A percentile compares a stretch with the other conserved stretches of the same genome.
These are phyloP conservation scores for Colletotrichum tabaci DNA, from an alignment of 2,329 filamentous ascomycete species.

Conservation along the genomic window DNA sequence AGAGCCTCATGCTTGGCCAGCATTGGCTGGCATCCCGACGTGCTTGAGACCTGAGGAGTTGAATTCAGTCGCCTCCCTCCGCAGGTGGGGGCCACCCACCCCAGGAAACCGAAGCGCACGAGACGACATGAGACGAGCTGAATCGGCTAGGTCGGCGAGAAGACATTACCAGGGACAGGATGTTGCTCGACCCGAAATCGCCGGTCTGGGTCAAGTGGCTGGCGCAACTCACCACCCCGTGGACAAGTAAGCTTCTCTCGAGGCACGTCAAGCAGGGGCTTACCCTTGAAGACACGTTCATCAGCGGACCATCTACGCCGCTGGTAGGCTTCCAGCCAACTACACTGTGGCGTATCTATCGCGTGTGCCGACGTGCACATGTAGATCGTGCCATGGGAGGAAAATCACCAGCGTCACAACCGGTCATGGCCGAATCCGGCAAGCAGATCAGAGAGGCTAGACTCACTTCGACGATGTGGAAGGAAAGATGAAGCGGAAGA, in stretches of 20 bases:
- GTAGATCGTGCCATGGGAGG: conserved; percentile 17
- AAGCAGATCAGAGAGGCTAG: not conserved
- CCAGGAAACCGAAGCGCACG: not conserved
- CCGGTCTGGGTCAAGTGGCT: conserved; percentile 5
- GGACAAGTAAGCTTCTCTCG: not conserved
- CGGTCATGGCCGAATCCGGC: not conserved
- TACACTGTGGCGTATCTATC: too few relatives aligned
- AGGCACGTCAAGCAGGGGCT: not conserved
- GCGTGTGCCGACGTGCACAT: not conserved
- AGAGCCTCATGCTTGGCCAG: conserved; percentile 15
- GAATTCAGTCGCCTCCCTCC: not conserved
- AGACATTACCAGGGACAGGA: conserved; percentile 31
- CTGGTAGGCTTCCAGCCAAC: too few relatives aligned
- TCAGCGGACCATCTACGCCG: too few relatives aligned
- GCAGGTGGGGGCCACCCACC: not conserved
- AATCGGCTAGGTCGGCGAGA: conserved; percentile 12
- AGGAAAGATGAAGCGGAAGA: conserved; percentile 37
- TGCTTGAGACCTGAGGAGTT: conserved; percentile 8
- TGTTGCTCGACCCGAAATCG: conserved; percentile 10
- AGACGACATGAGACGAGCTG: conserved; percentile 30
- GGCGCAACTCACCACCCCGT: not conserved
- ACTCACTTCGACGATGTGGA: conserved; percentile 5
- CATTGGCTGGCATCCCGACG: conserved; percentile 3
- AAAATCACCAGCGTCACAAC: conserved; percentile 19
- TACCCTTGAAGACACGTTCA: too few relatives aligned